These are phyloP conservation scores for Aspergillus cejpii DNA, from an alignment of 2,329 filamentous ascomycete genomes.

Conservation along the genomic window DNA sequence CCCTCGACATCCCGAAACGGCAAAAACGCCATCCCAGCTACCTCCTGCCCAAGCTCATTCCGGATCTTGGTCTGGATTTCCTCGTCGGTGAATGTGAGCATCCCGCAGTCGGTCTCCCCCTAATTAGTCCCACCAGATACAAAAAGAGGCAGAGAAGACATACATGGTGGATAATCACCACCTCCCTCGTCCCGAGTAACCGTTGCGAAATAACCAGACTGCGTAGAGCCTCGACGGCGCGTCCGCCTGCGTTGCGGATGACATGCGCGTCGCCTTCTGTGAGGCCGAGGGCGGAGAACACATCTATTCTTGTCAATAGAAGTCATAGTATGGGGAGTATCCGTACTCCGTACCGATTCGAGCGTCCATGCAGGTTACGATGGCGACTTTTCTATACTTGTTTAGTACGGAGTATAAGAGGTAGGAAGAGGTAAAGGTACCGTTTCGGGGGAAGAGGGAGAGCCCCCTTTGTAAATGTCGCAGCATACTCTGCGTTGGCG, in stretches of 20 bases:
- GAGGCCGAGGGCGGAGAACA: constrained; percentile 56
- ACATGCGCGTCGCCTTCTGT: constrained; percentile 70
- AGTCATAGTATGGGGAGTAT: too few relatives aligned
- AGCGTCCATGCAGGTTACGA: constrained; percentile 77
- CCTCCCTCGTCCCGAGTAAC: constrained; percentile 67
- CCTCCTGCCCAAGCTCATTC: constrained; percentile 44
- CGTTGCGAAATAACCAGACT: constrained; percentile 74
- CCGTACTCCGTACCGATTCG: too few relatives aligned
- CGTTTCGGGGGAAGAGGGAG: constrained; percentile 60
- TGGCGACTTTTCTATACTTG: constrained; percentile 17
- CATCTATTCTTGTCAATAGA: too few relatives aligned
- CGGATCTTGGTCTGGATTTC: constrained; percentile 57
- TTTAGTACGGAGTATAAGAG: not conserved
- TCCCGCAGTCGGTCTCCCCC: constrained; percentile 57
- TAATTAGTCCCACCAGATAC: not conserved
- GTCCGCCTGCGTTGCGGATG: constrained; percentile 66
- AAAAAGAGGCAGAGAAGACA: not conserved
- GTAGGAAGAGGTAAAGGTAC: constrained; percentile 38
- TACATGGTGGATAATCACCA: constrained; percentile 54
- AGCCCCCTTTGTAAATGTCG: constrained; percentile 58
- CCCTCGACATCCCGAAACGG: constrained; percentile 58
- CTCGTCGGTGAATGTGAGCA: constrained; percentile 59
- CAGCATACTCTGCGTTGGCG: constrained; percentile 53
- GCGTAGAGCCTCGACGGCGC: constrained; percentile 61
- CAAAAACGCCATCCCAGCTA: constrained; percentile 53